A percentile compares a stretch with the other conserved stretches of the same genome.
Conservation (phyloP, 1,284 basidiomycete genomes). For the Leucoagaricus sp. region DNA sequence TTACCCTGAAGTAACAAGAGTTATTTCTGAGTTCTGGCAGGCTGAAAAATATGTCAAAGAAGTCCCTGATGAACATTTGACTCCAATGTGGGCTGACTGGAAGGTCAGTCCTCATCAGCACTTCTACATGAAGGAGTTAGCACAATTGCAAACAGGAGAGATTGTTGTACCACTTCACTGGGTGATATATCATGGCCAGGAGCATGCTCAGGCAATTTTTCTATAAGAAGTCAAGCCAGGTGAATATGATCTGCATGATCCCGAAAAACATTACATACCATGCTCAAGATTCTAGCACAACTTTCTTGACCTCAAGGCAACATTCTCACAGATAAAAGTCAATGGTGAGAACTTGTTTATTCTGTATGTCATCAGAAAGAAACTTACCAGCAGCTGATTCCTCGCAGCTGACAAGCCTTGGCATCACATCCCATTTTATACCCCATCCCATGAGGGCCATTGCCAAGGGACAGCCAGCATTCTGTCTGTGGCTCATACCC, state of each 20-base stretch:
- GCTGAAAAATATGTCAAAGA: conserved; percentile 31
- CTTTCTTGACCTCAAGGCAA: neutral
- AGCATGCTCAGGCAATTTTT: neutral
- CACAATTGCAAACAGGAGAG: conserved; percentile 11
- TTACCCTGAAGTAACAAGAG: conserved; percentile 29
- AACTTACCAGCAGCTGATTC: neutral
- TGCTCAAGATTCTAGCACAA: neutral
- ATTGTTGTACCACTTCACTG: conserved; percentile 10
- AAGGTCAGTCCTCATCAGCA: conserved; percentile 19
- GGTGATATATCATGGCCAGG: conserved; percentile 4
- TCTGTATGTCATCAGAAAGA: too few species aligned
- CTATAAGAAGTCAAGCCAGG: neutral
- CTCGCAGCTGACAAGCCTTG: neutral
- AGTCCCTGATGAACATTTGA: conserved; percentile 22
- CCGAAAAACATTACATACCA: neutral
- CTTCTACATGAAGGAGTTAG: conserved; percentile 27
- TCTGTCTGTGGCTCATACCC: neutral
- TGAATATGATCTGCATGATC: neutral
- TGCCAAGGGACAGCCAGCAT: conserved; percentile 10
- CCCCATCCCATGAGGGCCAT: conserved; percentile 10
- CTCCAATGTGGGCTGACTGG: conserved; percentile 37
- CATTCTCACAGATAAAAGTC: neutral
- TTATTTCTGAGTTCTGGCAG: conserved; percentile 32
- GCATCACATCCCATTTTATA: neutral
- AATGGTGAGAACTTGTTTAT: neutral